Evolutionary conservation across 2,329 filamentous ascomycete species (phyloP).

Genomic region (Stemphylium lycopersici): DNA sequence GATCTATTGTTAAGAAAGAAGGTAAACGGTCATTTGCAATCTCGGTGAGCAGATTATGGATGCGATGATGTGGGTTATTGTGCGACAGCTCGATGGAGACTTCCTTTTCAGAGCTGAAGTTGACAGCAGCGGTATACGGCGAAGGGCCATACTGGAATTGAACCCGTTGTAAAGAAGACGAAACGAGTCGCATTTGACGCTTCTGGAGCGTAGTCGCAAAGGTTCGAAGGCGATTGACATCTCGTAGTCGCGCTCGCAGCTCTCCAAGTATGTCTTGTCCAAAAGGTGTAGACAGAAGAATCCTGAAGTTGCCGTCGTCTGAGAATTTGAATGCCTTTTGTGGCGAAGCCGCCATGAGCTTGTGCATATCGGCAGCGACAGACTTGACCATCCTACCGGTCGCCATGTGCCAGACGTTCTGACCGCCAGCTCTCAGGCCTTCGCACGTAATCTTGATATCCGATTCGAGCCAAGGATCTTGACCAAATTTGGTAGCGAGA

Average conservation of each 20-base stretch:
- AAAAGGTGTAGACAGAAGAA: conserved; percentile 65
- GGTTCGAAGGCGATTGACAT: conserved; percentile 72
- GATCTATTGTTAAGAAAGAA: conserved; percentile 61
- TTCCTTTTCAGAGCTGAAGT: conserved; percentile 56
- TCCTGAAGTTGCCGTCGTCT: conserved; percentile 65
- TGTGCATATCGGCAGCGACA: conserved; percentile 43
- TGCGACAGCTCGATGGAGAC: conserved; percentile 66
- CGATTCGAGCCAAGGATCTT: conserved; percentile 38
- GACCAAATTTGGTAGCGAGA: conserved; percentile 24
- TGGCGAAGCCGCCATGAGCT: conserved; percentile 52
- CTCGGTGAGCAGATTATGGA: conserved; percentile 64
- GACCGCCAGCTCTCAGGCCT: conserved; percentile 34
- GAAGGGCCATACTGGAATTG: conserved; percentile 68
- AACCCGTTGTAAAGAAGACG: conserved; percentile 63
- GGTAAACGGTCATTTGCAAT: conserved; percentile 65
- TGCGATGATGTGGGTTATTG: conserved; percentile 70
- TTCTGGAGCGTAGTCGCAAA: conserved; percentile 70
- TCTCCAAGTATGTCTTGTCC: conserved; percentile 64
- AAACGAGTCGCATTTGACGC: conserved; percentile 64
- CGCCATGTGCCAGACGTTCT: conserved; percentile 50
- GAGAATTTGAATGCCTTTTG: conserved; percentile 70
- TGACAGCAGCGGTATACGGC: conserved; percentile 62
- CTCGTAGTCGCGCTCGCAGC: conserved; percentile 66
- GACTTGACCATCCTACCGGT: conserved; percentile 47
- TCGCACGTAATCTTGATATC: conserved; percentile 40